Conservation (phyloP, 2,329 filamentous ascomycete species). For the Pseudocercospora ulei region DNA sequence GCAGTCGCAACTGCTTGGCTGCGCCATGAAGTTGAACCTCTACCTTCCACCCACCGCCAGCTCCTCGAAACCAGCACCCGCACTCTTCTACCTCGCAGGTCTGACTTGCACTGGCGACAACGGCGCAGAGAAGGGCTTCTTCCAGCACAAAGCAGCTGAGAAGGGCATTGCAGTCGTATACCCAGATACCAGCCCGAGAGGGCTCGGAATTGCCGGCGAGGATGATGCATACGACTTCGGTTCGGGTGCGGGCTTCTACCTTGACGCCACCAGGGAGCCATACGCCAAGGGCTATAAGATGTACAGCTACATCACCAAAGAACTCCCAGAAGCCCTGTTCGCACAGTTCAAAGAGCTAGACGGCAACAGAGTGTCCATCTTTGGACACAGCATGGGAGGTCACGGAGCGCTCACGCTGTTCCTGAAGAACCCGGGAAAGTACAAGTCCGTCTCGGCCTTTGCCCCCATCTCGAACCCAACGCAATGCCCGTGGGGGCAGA, state of each 20-base stretch:
- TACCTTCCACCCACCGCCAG: conserved; percentile 70
- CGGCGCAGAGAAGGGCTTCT: conserved; percentile 70
- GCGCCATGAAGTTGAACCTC: conserved; percentile 85
- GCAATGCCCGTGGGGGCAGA: conserved; percentile 85
- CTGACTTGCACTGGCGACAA: conserved; percentile 89
- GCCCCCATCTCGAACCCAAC: conserved; percentile 30
- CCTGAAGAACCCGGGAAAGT: conserved; percentile 81
- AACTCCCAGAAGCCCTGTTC: conserved; percentile 74
- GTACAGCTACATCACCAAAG: conserved; percentile 83
- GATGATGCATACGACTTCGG: conserved; percentile 88
- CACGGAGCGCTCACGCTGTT: conserved; percentile 90
- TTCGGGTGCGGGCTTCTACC: conserved; percentile 83
- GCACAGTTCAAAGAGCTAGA: conserved; percentile 63
- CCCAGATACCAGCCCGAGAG: conserved; percentile 86
- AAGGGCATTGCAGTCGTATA: conserved; percentile 86
- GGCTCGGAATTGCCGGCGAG: conserved; percentile 70
- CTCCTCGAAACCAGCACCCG: conserved; percentile 56
- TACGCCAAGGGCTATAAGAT: conserved; percentile 77
- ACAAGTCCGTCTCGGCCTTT: conserved; percentile 42
- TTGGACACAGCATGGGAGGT: conserved; percentile 93
- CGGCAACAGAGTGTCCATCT: conserved; percentile 61
- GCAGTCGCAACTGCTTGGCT: conserved; percentile 63
- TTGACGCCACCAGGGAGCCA: conserved; percentile 69
- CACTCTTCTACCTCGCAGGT: conserved; percentile 87
- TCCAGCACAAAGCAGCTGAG: conserved; percentile 69